These are phyloP conservation scores for Suillus tomentosus DNA, from an alignment of 768 basidiomycete species.

Conservation along the genomic window DNA sequence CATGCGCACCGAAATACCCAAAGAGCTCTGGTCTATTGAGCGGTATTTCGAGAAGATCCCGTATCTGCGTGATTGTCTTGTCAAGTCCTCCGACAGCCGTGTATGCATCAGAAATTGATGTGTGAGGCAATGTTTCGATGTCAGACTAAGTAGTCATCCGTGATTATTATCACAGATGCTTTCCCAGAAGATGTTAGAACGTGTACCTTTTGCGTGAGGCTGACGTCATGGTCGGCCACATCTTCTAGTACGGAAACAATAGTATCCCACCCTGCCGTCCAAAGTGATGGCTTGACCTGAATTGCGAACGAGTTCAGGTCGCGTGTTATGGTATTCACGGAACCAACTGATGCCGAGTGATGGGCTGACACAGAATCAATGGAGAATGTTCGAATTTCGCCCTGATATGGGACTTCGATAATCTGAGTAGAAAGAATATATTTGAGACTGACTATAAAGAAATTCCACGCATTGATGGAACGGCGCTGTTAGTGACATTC, in stretches of 20 bases:
- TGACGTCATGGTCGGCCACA: slow-evolving; percentile 25
- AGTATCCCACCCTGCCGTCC: slow-evolving; percentile 73
- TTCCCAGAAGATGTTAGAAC: slow-evolving; percentile 16
- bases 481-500: slow-evolving; percentile 5
- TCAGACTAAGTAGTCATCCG: slow-evolving; percentile 39
- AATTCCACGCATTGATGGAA: slow-evolving; percentile 15
- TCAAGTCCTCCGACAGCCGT: slow-evolving; percentile 84
- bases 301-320: slow-evolving; percentile 50
- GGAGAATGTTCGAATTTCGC: slow-evolving; percentile 54
- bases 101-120: slow-evolving; percentile 60
- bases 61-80: slow-evolving; percentile 84
- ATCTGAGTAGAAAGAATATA: slow-evolving; percentile 64
- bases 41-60: slow-evolving; percentile 84
- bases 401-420: slow-evolving; percentile 67
- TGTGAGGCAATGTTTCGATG: slow-evolving; percentile 49
- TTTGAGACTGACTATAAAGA: slow-evolving; percentile 65
- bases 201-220: slow-evolving; percentile 36
- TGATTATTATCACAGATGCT: slow-evolving; percentile 16
- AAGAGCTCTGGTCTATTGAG: slow-evolving; percentile 82
- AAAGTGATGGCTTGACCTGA: slow-evolving; percentile 43
- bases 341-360: slow-evolving; percentile 21
- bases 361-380: slow-evolving; percentile 48
- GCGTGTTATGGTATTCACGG: slow-evolving; percentile 37
- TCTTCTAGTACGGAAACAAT: slow-evolving; percentile 46
- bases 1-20: slow-evolving; percentile 62